Evolutionary conservation across 2,329 filamentous ascomycete species (phyloP).

Genomic region (Tothia fuscella): DNA sequence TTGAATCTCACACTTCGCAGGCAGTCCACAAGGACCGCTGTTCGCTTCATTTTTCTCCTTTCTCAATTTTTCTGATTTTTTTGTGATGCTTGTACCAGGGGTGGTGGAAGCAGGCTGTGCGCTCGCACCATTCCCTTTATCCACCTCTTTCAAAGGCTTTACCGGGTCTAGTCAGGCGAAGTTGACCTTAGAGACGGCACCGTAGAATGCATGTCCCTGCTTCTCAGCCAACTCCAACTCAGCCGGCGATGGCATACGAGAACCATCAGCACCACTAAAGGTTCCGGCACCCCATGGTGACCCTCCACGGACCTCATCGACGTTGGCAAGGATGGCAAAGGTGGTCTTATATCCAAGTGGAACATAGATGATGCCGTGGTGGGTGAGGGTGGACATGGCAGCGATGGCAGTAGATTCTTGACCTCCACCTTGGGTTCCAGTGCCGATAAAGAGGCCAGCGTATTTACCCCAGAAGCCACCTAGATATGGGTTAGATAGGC

Average conservation of each 20-base stretch:
- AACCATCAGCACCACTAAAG: constrained; percentile 67
- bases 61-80: constrained; percentile 16
- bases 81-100: too few relatives aligned
- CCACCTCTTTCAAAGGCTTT: constrained; percentile 15
- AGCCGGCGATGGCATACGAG: constrained; percentile 60
- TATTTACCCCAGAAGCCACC: constrained; percentile 80
- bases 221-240: constrained; percentile 70
- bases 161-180: constrained; percentile 8
- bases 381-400: constrained; percentile 71
- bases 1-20: constrained; percentile 59
- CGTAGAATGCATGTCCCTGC: constrained; percentile 80
- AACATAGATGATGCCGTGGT: constrained; percentile 96
- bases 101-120: constrained; percentile 22
- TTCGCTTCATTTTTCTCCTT: constrained; percentile 41
- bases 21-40: constrained; percentile 61
- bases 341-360: constrained; percentile 81
- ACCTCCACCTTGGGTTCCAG: constrained; percentile 73
- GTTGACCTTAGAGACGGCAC: constrained; percentile 54
- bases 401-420: constrained; percentile 81
- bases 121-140: constrained; percentile 11
- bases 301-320: constrained; percentile 74
- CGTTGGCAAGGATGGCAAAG: constrained; percentile 57
- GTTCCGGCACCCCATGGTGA: constrained; percentile 90
- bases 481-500: too few relatives aligned
- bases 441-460: constrained; percentile 82